Conservation (phyloP, 2,329 filamentous ascomycete species). For the Xylariaceae sp. region DNA sequence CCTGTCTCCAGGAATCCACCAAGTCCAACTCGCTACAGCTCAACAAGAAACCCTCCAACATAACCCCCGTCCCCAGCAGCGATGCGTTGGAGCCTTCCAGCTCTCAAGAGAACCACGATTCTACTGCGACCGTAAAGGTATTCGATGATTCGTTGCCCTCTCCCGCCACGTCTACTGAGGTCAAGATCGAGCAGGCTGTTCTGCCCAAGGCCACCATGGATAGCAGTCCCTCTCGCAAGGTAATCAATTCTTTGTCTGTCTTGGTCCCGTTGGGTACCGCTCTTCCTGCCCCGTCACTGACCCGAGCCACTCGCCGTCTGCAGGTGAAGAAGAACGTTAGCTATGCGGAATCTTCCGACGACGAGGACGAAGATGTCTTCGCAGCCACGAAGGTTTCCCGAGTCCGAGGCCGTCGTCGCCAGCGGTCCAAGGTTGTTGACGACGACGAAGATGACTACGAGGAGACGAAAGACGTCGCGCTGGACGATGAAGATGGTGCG, state of each 20-base stretch:
- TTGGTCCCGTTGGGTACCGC: not conserved
- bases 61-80: conserved; percentile 81
- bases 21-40: conserved; percentile 49
- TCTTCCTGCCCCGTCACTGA: not conserved
- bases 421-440: conserved; percentile 63
- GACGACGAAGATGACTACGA: conserved; percentile 73
- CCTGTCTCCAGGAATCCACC: conserved; percentile 51
- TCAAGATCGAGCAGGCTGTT: conserved; percentile 44
- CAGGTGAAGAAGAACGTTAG: conserved; percentile 64
- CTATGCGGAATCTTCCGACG: conserved; percentile 85
- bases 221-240: conserved; percentile 82
- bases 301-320: not conserved
- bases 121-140: conserved; percentile 49
- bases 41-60: conserved; percentile 43
- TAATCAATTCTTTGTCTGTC: conserved; percentile 41
- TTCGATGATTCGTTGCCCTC: conserved; percentile 54
- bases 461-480: conserved; percentile 59
- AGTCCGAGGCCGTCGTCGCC: conserved; percentile 44
- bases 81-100: conserved; percentile 69
- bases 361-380: conserved; percentile 76
- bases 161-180: conserved; percentile 47
- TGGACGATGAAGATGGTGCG: conserved; percentile 65
- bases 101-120: conserved; percentile 66
- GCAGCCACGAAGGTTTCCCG: conserved; percentile 44
- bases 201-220: conserved; percentile 44